phyloP scores from a whole-genome alignment of 352 stramenopile genomes.

The Pythium oligandrum region DNA sequence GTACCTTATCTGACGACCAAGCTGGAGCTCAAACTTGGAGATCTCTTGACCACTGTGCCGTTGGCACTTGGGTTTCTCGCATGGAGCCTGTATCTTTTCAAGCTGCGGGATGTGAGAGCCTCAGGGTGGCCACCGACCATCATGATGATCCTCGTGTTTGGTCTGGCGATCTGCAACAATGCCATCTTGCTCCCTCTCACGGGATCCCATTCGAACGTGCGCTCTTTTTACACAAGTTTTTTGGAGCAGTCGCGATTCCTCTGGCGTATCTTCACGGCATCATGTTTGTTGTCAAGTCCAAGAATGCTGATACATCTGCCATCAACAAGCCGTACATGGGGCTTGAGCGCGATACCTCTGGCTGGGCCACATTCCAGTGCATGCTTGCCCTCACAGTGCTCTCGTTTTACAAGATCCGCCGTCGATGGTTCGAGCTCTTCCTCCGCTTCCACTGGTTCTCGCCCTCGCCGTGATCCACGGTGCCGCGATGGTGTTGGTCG shows the following conservation, averaged over 20 bases:
- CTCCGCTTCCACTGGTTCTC: conserved; percentile 36
- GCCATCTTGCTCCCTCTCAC: conserved; percentile 32
- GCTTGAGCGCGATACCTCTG: neutral
- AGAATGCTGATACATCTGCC: too few relatives aligned
- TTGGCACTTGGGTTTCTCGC: conserved; percentile 3
- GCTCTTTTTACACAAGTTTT: conserved; percentile 49
- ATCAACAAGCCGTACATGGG: too few relatives aligned
- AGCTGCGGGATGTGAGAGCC: conserved; percentile 1
- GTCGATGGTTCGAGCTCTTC: conserved; percentile 51
- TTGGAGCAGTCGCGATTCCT: conserved; percentile 26
- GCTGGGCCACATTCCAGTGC: conserved; percentile 21
- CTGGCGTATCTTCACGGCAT: conserved; percentile 33
- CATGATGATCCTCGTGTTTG: conserved; percentile 32
- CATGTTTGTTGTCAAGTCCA: conserved; percentile 26
- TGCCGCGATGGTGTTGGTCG: conserved; percentile 25
- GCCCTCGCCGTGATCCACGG: conserved; percentile 36
- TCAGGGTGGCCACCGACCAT: conserved; percentile 22
- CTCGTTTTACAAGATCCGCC: conserved; percentile 33
- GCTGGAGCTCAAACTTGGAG: conserved; percentile 16
- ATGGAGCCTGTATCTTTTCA: neutral
- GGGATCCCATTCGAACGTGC: conserved; percentile 43
- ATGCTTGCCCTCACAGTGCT: conserved; percentile 30
- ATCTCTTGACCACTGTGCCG: conserved; percentile 13
- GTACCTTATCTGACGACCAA: conserved; percentile 9
- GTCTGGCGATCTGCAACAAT: conserved; percentile 47